Conservation (phyloP, 768 basidiomycete species). For the Termitomyces titanicus region DNA sequence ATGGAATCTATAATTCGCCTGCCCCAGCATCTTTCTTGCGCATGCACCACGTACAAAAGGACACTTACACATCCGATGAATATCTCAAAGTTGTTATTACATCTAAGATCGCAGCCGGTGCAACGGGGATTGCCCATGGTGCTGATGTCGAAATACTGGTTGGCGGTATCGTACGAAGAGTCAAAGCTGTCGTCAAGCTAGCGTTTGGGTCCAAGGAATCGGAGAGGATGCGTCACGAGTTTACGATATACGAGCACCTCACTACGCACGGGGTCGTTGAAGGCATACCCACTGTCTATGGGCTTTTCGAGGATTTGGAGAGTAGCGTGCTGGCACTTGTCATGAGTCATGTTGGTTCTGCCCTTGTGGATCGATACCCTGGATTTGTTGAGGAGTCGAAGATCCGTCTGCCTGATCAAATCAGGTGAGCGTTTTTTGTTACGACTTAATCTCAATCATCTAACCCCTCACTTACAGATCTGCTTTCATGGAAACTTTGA, state of each 20-base stretch:
- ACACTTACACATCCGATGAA: background rate
- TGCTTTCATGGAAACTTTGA: background rate
- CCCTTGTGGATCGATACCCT: too few species aligned
- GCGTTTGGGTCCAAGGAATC: background rate
- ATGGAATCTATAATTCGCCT: background rate
- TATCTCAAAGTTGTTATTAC: background rate
- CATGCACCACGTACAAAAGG: too few species aligned
- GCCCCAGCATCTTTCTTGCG: background rate
- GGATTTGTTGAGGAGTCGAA: too few species aligned
- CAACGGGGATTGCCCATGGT: background rate
- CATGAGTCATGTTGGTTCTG: background rate
- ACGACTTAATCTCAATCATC: too few species aligned
- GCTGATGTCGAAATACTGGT: background rate
- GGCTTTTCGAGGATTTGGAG: background rate
- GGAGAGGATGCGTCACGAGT: background rate
- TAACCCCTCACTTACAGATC: too few species aligned
- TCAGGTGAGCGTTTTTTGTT: too few species aligned
- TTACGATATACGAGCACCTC: background rate
- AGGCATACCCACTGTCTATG: background rate
- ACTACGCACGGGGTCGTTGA: background rate
- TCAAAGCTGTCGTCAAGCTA: background rate
- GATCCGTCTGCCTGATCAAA: too few species aligned
- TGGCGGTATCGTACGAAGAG: background rate
- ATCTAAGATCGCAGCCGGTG: background rate
- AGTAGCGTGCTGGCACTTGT: background rate